Base-by-base conservation (phyloP, 768 basidiomycete genomes). In the Boletus reticuloceps region DNA sequence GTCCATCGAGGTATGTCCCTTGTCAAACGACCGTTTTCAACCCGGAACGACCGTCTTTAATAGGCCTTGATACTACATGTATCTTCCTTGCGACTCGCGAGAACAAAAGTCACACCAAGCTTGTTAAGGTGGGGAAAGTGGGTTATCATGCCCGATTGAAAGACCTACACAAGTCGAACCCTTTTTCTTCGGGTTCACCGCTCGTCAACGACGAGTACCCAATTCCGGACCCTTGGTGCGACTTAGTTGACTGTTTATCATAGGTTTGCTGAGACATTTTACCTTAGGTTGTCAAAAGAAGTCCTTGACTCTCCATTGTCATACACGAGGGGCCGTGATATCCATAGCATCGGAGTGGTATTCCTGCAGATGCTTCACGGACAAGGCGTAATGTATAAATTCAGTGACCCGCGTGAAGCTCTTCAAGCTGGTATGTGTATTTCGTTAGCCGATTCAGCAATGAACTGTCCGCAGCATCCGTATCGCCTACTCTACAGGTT, bases 321-420 rank as follows among this genome's bases (percentile, higher is more conserved):
- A 0, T 94, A 94, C 67, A 88, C 89, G 10, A 82, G 79, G 39
- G 77, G 82, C 40, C 80, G 94, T 29, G 94, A 97, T 63, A 85
- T 96, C 11, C 93, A 94, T 72, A 80, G 83, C 42, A 82, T 85
- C 0, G 94, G 90, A 0, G 80, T 95, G 25, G 79, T 93, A 3
- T 74, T 94, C 38, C 63, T 94, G 49, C 91, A 95, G 70, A 92
- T 96, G 90, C 70, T 96, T 13, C 72, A 86, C n/a, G 94, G 94
- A 0, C 71, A 84, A 49, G 82, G 89, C 58, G 85, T 89, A 10
- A 79, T 78, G 51, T 75, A 63, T 29, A 75, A 77, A 42, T 88
- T 77, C 61, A 69, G 73, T 29, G 81, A 84, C 53, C 78, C 82
- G 3, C 79, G 82, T 16, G 74, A 76, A 25, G 89, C 87, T 4